Conservation (phyloP, 163 green algal species). For the Scenedesmus sp. region DNA sequence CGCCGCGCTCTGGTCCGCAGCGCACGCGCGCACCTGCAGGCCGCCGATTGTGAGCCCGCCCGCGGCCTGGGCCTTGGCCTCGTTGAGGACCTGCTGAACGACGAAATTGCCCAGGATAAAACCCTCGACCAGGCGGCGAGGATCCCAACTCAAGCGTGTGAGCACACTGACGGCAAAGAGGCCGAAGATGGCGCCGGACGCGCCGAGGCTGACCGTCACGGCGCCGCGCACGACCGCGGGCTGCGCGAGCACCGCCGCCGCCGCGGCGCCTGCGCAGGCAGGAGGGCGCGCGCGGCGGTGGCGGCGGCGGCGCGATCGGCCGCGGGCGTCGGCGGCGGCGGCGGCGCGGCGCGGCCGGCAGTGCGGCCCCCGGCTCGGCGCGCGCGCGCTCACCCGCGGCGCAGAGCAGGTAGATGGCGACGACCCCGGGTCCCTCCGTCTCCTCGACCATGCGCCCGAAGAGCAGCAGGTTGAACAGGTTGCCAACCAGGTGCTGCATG, state of each 20-base stretch:
- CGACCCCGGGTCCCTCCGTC: slow-evolving; percentile 83
- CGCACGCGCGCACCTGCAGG: slow-evolving; percentile 36
- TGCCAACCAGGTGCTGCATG: slow-evolving; percentile 71
- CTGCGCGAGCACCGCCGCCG: slow-evolving; percentile 9
- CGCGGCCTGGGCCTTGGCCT: slow-evolving; percentile 58
- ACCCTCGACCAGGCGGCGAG: slow-evolving; percentile 84
- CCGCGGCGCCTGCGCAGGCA: slow-evolving; percentile 36
- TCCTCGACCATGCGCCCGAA: slow-evolving; percentile 94
- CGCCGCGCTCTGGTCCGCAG: too few species aligned
- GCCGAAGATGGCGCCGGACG: slow-evolving; percentile 93
- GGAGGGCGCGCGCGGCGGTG: too few species aligned
- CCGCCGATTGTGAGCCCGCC: slow-evolving; percentile 19
- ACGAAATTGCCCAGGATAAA: slow-evolving; percentile 93
- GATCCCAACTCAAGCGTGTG: slow-evolving; percentile 76
- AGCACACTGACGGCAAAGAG: slow-evolving; percentile 90
- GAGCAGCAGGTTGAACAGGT: slow-evolving; percentile 92
- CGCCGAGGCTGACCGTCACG: slow-evolving; percentile 63
- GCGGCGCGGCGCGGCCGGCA: too few species aligned
- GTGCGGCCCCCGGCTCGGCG: too few species aligned
- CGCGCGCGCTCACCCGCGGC: slow-evolving; percentile 79
- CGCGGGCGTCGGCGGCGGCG: too few species aligned
- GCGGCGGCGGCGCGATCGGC: too few species aligned
- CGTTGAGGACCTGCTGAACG: slow-evolving; percentile 64
- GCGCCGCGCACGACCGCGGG: slow-evolving; percentile 18
- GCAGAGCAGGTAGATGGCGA: slow-evolving; percentile 85